Evolutionary conservation across 495 filamentous ascomycete species (phyloP).

Genomic region (Aspergillus avenaceus): DNA sequence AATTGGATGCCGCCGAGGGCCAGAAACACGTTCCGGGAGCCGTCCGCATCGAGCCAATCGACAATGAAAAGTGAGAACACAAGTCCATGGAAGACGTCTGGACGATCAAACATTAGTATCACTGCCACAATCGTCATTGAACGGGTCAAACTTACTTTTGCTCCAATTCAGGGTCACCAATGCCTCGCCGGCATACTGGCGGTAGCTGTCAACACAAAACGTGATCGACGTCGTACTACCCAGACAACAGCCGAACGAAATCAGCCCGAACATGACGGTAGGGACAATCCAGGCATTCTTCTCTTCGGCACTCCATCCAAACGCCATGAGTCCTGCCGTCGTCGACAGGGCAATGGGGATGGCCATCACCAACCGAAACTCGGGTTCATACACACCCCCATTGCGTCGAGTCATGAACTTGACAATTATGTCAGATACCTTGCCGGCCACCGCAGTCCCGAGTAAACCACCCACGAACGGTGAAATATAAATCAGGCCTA

Average conservation of each 20-base stretch:
- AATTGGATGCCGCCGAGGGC: slow-evolving; percentile 86
- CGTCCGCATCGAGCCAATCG: slow-evolving; percentile 71
- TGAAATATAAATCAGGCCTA: slow-evolving; percentile 84
- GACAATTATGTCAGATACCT: slow-evolving; percentile 81
- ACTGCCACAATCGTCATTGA: too few relatives aligned
- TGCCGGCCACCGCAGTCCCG: slow-evolving; percentile 86
- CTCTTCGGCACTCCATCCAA: slow-evolving; percentile 80
- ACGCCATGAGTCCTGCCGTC: slow-evolving; percentile 84
- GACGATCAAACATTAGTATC: too few relatives aligned
- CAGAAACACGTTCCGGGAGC: slow-evolving; percentile 73
- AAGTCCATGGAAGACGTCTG: slow-evolving; percentile 81
- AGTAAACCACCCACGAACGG: slow-evolving; percentile 87
- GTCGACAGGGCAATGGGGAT: slow-evolving; percentile 76
- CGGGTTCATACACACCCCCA: slow-evolving; percentile 90
- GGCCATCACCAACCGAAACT: slow-evolving; percentile 92
- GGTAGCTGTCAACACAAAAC: slow-evolving; percentile 89
- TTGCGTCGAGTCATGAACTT: slow-evolving; percentile 77
- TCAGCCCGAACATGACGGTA: slow-evolving; percentile 85
- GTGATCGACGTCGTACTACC: slow-evolving; percentile 94
- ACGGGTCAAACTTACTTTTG: slow-evolving; percentile 58
- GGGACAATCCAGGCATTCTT: slow-evolving; percentile 86
- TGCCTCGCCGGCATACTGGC: slow-evolving; percentile 92
- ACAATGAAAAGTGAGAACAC: slow-evolving; percentile 91
- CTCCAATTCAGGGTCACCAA: slow-evolving; percentile 92
- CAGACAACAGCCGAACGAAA: slow-evolving; percentile 90